Evolutionary conservation across 345 rosid species (phyloP).

Genomic region (Toxicodendron radicans): DNA sequence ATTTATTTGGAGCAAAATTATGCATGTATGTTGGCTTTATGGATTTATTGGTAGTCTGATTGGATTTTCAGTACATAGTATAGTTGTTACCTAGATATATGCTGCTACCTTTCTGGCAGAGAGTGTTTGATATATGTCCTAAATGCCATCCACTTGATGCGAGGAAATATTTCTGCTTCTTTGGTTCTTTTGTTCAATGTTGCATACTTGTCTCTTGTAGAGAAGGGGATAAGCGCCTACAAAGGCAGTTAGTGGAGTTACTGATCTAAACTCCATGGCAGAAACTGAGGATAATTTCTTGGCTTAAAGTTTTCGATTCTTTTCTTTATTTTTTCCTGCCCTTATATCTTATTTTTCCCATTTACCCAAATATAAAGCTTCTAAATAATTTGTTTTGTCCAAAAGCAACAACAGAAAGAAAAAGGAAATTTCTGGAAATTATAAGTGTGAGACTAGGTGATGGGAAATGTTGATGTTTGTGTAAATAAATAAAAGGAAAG

Average conservation of each 20-base stretch:
- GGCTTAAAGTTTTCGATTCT: neutral
- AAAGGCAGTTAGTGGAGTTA: neutral
- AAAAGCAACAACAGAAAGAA: neutral
- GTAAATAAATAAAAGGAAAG: neutral
- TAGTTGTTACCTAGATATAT: conserved; percentile 8
- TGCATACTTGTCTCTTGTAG: neutral
- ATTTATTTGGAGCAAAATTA: neutral
- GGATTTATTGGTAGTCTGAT: conserved; percentile 16
- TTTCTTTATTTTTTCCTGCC: neutral
- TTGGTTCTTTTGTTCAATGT: conserved; percentile 21
- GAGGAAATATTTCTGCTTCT: neutral
- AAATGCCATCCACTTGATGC: conserved; percentile 15
- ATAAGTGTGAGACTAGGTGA: conserved; percentile 3
- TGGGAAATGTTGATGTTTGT: neutral
- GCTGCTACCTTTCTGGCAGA: conserved; percentile 11
- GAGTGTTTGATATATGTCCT: conserved; percentile 15
- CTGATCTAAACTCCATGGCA: conserved; percentile 3
- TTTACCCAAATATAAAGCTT: neutral
- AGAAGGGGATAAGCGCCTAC: conserved; percentile 5
- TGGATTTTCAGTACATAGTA: conserved; percentile 1
- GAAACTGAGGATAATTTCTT: conserved; percentile 5
- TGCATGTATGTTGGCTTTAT: conserved; percentile 3
- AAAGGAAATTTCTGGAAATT: neutral
- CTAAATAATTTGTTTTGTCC: neutral
- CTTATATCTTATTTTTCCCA: neutral